Evolutionary conservation across 371 early-diverging fungal genomes (phyloP).

Genomic region (Mucor piriformis): DNA sequence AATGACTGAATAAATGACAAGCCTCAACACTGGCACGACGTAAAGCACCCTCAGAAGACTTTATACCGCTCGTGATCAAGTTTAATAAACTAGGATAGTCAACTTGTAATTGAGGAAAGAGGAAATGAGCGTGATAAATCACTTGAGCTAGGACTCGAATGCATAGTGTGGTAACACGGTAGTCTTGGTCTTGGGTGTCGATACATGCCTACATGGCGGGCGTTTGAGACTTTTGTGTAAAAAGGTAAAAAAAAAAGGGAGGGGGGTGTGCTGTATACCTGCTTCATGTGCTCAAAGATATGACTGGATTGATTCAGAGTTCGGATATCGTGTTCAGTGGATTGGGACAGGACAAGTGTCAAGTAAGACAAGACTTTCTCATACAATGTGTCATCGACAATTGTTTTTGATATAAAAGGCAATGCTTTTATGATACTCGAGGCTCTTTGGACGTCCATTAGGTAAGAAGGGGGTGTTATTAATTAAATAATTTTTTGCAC

Average conservation of each 20-base stretch:
- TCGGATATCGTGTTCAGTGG: conserved; percentile 1
- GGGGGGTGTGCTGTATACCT: too few relatives aligned
- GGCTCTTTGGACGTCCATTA: conserved; percentile 32
- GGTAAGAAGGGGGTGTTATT: not conserved
- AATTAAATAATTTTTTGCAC: too few relatives aligned
- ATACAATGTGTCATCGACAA: conserved; percentile 51
- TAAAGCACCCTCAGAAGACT: conserved; percentile 36
- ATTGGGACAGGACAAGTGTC: conserved; percentile 2
- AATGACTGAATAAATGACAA: conserved; percentile 26
- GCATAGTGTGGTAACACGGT: conserved; percentile 39
- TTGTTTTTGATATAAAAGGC: conserved; percentile 44
- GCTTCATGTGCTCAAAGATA: conserved; percentile 4
- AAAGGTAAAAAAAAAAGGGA: not conserved
- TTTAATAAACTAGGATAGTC: conserved; percentile 22
- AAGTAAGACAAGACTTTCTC: conserved; percentile 48
- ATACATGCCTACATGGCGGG: not conserved
- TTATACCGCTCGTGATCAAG: conserved; percentile 13
- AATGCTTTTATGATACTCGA: conserved; percentile 35
- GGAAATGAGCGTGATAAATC: conserved; percentile 10
- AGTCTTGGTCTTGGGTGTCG: conserved; percentile 34
- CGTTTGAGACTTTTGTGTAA: not conserved
- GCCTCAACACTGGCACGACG: conserved; percentile 43
- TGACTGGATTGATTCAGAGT: not conserved
- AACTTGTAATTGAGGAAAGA: conserved; percentile 14
- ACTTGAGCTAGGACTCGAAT: conserved; percentile 42